Percentiles rank a stretch among this genome's conserved stretches.
These are phyloP conservation scores for Steccherinum ochraceum DNA, from an alignment of 768 basidiomycete species.

Conservation along the genomic window DNA sequence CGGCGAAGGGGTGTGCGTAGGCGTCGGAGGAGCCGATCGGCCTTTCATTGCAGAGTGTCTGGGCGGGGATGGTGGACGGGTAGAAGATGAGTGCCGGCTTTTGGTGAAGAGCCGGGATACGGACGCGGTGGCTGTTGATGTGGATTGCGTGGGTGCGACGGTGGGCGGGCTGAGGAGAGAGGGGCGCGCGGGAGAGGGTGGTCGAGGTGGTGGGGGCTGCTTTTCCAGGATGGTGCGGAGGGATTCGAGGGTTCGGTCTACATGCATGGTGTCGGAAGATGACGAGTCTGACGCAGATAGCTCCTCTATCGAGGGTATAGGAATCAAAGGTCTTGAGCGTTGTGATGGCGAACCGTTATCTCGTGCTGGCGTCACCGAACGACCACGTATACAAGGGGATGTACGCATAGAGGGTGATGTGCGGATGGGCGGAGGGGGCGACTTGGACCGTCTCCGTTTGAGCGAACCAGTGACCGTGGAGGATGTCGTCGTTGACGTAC, in stretches of 20 bases:
- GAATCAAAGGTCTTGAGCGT: conserved; percentile 32
- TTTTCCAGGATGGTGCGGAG: conserved; percentile 61
- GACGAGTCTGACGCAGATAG: conserved; percentile 44
- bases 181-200: conserved; percentile 30
- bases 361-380: conserved; percentile 27
- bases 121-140: conserved; percentile 72
- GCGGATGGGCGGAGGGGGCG: conserved; percentile 12
- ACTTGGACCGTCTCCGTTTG: conserved; percentile 10
- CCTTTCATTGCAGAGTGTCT: conserved; percentile 40
- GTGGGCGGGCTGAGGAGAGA: conserved; percentile 40
- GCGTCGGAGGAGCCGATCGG: conserved; percentile 29
- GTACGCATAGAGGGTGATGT: conserved; percentile 5
- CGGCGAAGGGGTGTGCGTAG: conserved; percentile 27
- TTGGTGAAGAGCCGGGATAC: conserved; percentile 74
- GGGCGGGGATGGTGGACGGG: conserved; percentile 58
- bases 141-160: conserved; percentile 46
- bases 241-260: conserved; percentile 58
- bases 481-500: conserved; percentile 10
- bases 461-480: conserved; percentile 11
- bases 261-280: conserved; percentile 50
- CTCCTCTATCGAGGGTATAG: conserved; percentile 48
- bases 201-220: conserved; percentile 14
- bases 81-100: conserved; percentile 50
- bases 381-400: conserved; percentile 11
- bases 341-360: conserved; percentile 11